phyloP scores from a whole-genome alignment of 768 basidiomycete genomes.

The Pleurotus platypus region DNA sequence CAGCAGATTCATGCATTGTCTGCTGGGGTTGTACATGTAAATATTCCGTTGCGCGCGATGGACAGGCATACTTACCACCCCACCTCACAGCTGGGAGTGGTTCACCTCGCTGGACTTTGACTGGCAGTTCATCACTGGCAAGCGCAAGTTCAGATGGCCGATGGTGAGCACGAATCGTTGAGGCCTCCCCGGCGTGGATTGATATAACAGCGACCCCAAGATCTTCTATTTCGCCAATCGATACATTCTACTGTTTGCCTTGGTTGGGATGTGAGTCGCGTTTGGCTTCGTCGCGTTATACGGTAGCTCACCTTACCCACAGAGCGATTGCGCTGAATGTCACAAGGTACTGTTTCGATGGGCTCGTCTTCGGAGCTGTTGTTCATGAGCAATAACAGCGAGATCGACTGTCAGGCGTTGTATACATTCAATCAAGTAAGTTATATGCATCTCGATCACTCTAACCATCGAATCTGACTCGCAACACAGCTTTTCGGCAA shows the following conservation, averaged over 20 bases:
- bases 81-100: conserved; percentile 58
- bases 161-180: conserved; percentile 37
- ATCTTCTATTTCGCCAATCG: conserved; percentile 69
- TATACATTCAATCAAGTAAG: conserved; percentile 64
- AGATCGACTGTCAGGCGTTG: conserved; percentile 61
- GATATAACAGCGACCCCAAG: conserved; percentile 25
- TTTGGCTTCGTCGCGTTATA: neutral
- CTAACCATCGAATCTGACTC: neutral
- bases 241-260: conserved; percentile 59
- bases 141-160: conserved; percentile 62
- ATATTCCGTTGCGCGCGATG: conserved; percentile 15
- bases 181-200: neutral
- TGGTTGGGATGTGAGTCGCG: conserved; percentile 62
- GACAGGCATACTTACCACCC: neutral
- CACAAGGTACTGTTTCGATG: conserved; percentile 29
- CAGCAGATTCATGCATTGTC: conserved; percentile 54
- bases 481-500: conserved; percentile 48
- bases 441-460: conserved; percentile 1
- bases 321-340: conserved; percentile 61
- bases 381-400: conserved; percentile 21
- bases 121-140: conserved; percentile 55
- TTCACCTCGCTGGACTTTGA: conserved; percentile 60
- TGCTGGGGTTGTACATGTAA: conserved; percentile 60
- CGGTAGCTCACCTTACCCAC: conserved; percentile 6
- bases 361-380: neutral